Base-by-base conservation (phyloP, 2,329 filamentous ascomycete genomes). In the Dactylellina leptospora region DNA sequence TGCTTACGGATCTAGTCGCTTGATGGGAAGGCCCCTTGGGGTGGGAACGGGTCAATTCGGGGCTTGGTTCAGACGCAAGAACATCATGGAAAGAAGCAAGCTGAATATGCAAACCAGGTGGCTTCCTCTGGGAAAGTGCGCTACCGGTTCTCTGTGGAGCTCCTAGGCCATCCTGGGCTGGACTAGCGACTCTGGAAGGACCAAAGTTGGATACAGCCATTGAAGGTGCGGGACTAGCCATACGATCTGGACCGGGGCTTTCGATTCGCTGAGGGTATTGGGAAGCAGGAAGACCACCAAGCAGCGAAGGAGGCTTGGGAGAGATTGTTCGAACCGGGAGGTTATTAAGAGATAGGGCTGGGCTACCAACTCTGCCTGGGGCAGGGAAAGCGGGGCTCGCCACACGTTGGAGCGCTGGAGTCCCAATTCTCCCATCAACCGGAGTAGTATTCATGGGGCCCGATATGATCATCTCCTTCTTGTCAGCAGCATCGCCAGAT, bases 401-500 rank as follows among this genome's bases (percentile, higher is more conserved):
- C 22, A 73, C 62, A 3, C 69, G 48, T 20, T 63, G 69, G 10
- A 73, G 56, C 9, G 69, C 69, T 1, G 69, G 69, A 10, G 69
- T 73, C 30, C 69, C 69, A 20, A 73, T 63, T 22, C 69, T 42
- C n/a, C 60, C 62, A 30, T 73, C 69, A 18, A 61, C 48, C 0
- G 69, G 69, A 16, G 69, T 73, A 10, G 69, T 73, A 53, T 66
- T 73, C 23, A 73, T 73, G 25, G 69, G 69, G 22, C 69, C 69
- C 16, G 69, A 73, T 18, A 73, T 73, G 8, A 62, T 33, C 69
- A 73, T 73, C 50, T 73, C 69, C 28, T 68, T 73, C 42, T 68
- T 62, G 9, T 68, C 69, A 13, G 16, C 38, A n/a, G 22, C 40
- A 6, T 72, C 68, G 40, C 50, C 60, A n/a, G 48, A 23, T 4